A percentile compares a stretch with the other conserved stretches of the same genome.
Evolutionary conservation across 2,329 filamentous ascomycete genomes (phyloP).

Genomic region (Colletotrichum liriopes): DNA sequence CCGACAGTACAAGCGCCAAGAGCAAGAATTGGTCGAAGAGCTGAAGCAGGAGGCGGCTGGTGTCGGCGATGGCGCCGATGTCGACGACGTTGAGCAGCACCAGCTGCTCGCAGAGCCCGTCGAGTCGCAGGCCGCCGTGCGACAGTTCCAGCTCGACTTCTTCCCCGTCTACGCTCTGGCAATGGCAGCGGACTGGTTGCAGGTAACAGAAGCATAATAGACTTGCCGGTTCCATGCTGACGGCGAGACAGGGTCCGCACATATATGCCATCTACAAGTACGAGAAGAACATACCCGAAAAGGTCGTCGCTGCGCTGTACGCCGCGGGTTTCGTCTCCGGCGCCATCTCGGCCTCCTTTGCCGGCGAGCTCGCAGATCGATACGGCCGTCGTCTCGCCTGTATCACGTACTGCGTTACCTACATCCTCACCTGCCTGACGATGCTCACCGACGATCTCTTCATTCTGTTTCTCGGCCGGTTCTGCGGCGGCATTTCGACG

Average conservation of each 20-base stretch:
- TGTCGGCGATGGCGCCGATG: slow-evolving; percentile 29
- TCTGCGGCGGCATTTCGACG: slow-evolving; percentile 69
- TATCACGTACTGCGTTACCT: slow-evolving; percentile 67
- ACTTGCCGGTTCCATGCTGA: slow-evolving; percentile 7
- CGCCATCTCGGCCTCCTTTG: slow-evolving; percentile 60
- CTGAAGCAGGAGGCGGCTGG: slow-evolving; percentile 34
- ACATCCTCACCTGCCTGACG: slow-evolving; percentile 66
- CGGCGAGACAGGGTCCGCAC: slow-evolving; percentile 57
- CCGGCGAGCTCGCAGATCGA: slow-evolving; percentile 57
- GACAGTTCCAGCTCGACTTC: slow-evolving; percentile 46
- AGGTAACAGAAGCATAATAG: slow-evolving; percentile 43
- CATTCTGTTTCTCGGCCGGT: slow-evolving; percentile 68
- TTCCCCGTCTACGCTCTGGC: slow-evolving; percentile 50
- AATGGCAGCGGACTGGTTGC: slow-evolving; percentile 54
- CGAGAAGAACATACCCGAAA: slow-evolving; percentile 62
- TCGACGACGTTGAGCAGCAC: slow-evolving; percentile 32
- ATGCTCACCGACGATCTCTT: slow-evolving; percentile 60
- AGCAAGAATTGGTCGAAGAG: slow-evolving; percentile 22
- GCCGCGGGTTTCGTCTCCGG: slow-evolving; percentile 65
- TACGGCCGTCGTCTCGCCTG: slow-evolving; percentile 67
- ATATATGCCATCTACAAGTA: slow-evolving; percentile 69
- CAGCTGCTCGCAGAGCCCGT: slow-evolving; percentile 21
- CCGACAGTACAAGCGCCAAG: slow-evolving; percentile 44
- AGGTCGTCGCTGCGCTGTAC: slow-evolving; percentile 61
- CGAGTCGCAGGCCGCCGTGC: slow-evolving; percentile 35